Evolutionary conservation across 2,329 filamentous ascomycete species (phyloP), one percentile per base, ranked within the genome.

Genomic region (Diaporthe aspalathi): DNA sequence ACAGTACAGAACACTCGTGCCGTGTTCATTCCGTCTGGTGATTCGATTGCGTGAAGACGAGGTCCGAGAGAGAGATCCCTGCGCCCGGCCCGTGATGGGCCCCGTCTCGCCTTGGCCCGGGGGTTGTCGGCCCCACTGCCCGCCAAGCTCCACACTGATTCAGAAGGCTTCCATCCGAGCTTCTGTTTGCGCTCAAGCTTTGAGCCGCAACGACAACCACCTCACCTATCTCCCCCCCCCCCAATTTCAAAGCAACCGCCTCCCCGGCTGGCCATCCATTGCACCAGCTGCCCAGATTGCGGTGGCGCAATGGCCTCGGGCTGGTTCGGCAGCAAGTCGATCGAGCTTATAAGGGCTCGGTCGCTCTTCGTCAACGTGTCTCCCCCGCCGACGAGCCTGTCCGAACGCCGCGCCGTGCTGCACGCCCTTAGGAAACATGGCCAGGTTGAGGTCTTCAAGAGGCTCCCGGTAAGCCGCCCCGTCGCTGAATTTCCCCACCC

Each of bases 391-490:
- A 75, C 80, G n/a, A 86, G 74, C 57, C 85, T 90, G 74, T 81
- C 83, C 38, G 87, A 90, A 78, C 85, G 88, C 8, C 86, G 87
- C 29, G 87, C 87, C 9, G 82, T 90, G 24, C 79, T 90, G 43
- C 84, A 85, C 53, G 82, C 84, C 35, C 80, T 90, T 27, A 83
- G 88, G 78, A 81, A 82, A 68, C 80, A 85, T 74, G 85, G 84
- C 69, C 78, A 81, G 2, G 82, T 89, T 54, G 85, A 89, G 50
- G 80, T 85, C 45, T 90, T 90, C 77, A 86, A 84, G 79, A 84
- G 82, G 77, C 78, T 85, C 45, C 78, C 82, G 56, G 83, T 83
- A 75, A 62, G 79, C 75, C 17, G 29, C 7, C n/a, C n/a, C 40
- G 7, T 29, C 17, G 3, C 54, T 24, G 11, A 20, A n/a, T 11